Conservation (phyloP, 495 filamentous ascomycete species). For the Tricharina praecox region DNA sequence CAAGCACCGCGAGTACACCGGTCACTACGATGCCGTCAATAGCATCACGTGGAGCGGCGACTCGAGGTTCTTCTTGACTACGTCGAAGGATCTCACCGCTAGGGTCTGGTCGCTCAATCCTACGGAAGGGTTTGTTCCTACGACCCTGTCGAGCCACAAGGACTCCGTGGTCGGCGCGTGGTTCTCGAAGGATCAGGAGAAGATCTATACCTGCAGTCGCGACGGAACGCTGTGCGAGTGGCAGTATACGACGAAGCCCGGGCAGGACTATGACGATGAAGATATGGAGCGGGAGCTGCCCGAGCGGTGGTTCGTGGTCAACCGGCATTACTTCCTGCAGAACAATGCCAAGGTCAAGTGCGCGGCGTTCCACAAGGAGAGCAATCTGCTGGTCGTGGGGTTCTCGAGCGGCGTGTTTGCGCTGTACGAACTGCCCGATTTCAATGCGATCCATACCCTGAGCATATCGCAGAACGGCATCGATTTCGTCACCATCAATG, state of each 20-base stretch:
- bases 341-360: slow-evolving; percentile 74
- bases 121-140: slow-evolving; percentile 76
- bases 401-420: slow-evolving; percentile 90
- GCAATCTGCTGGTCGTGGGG: slow-evolving; percentile 74
- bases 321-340: slow-evolving; percentile 84
- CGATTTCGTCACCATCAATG: slow-evolving; percentile 81
- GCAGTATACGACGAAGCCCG: slow-evolving; percentile 42
- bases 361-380: slow-evolving; percentile 67
- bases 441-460: slow-evolving; percentile 76
- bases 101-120: slow-evolving; percentile 85
- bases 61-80: slow-evolving; percentile 80
- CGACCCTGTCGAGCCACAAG: slow-evolving; percentile 73
- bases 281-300: slow-evolving; percentile 41
- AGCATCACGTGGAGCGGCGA: slow-evolving; percentile 88
- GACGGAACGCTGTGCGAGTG: slow-evolving; percentile 42
- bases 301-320: slow-evolving; percentile 66
- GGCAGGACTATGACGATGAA: slow-evolving; percentile 33
- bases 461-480: slow-evolving; percentile 95
- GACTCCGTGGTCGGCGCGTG: slow-evolving; percentile 75
- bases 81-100: slow-evolving; percentile 79
- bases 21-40: slow-evolving; percentile 72
- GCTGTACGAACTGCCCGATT: slow-evolving; percentile 90
- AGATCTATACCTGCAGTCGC: slow-evolving; percentile 41
- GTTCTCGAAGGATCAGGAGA: slow-evolving; percentile 84
- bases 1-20: slow-evolving; percentile 64